Percentiles rank a stretch among this genome's conserved stretches.
Evolutionary conservation across 495 filamentous ascomycete species (phyloP).

Genomic region (Penicillium cinerascens): DNA sequence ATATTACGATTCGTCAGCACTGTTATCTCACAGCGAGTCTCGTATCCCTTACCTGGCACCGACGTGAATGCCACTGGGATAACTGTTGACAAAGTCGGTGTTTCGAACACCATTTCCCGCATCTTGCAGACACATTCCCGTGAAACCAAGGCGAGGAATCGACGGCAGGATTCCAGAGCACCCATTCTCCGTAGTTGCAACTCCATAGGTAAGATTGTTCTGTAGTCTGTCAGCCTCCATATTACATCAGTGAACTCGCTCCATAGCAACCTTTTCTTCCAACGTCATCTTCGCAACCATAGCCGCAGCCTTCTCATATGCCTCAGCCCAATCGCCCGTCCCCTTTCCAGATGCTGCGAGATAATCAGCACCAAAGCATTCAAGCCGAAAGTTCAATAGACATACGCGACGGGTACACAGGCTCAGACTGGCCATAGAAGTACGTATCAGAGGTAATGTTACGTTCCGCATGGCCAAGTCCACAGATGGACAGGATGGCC

Average conservation of each 20-base stretch:
- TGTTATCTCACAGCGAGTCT: not conserved
- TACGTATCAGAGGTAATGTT: conserved; percentile 22
- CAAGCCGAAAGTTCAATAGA: not conserved
- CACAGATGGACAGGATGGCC: conserved; percentile 17
- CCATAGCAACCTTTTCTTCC: conserved; percentile 48
- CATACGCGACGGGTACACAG: conserved; percentile 53
- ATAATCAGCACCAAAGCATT: not conserved
- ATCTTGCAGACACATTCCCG: conserved; percentile 62
- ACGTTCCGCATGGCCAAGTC: conserved; percentile 9
- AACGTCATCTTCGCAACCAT: conserved; percentile 55
- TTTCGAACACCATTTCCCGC: conserved; percentile 58
- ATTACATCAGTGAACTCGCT: not conserved
- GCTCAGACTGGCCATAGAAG: conserved; percentile 57
- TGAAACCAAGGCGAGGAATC: conserved; percentile 53
- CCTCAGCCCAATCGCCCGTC: conserved; percentile 42
- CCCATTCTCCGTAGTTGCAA: conserved; percentile 29
- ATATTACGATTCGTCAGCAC: not conserved
- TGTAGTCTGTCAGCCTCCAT: not conserved
- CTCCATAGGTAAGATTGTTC: conserved; percentile 48
- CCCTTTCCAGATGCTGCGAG: conserved; percentile 13
- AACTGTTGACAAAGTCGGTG: conserved; percentile 59
- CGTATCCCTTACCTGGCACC: conserved; percentile 34
- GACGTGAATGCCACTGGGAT: conserved; percentile 54
- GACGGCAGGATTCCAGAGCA: conserved; percentile 52
- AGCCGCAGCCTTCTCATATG: conserved; percentile 45